Evolutionary conservation across 176 grass and related monocot species (phyloP), one percentile per base, ranked within the genome.

Genomic region (Bolboschoenus planiculmis): DNA sequence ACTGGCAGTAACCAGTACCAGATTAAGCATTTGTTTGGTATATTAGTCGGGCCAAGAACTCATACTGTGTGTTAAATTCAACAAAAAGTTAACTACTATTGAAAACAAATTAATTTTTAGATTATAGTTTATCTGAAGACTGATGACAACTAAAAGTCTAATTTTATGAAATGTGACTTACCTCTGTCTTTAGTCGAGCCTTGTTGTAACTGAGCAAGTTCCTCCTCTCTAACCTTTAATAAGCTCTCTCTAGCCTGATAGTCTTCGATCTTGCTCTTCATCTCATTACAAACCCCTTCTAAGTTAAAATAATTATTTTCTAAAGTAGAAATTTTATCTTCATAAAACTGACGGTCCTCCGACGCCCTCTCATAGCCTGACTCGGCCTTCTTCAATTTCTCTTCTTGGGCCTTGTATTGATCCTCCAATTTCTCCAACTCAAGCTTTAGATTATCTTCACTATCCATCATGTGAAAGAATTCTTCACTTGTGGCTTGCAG

Each of bases 301-400:
- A 87, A 68, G 81, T 86, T 91, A 89, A 77, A 84, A 65, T 90
- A 80, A 85, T 93, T 86, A 60, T 91, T 90, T 85, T 95, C 95
- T 78, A 98, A 81, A 66, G 82, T 40, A 83, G 55, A 48, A 71
- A 88, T 78, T 85, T 82, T 95, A 86, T 93, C 86, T 85, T 81
- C 46, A 78, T 87, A 84, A 10, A 90, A 50, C 42, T 90, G 85
- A 74, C 56, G 78, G 29, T 90, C 87, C 65, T 91, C 84, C 65
- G 40, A 88, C 81, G 87, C 86, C 85, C 39, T 92, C 89, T 98
- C 87, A 84, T 87, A 68, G 85, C 86, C 72, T 37, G 81, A 88
- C 33, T 95, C 82, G 27, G 89, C 86, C 85, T 95, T 83, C 81
- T 91, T 86, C 84, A 98, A 51, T 87, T 95, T 91, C 83, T 70